A percentile compares a stretch with the other conserved stretches of the same genome.
Evolutionary conservation across 805 yeast genomes (phyloP).

Genomic region (Myxozyma melibiosi): DNA sequence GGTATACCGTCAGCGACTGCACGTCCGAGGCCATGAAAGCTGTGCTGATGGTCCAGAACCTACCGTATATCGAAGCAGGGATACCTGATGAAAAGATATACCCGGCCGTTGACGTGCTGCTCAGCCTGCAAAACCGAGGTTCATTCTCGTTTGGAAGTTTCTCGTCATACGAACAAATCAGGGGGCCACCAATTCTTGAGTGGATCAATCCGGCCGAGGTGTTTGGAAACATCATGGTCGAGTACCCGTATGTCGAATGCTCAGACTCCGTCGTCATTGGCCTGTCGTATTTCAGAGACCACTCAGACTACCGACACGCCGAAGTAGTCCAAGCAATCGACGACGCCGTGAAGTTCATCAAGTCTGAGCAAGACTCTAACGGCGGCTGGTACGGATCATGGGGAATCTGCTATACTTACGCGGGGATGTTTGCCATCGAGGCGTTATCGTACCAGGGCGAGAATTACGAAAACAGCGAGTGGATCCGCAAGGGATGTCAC

Average conservation of each 20-base stretch:
- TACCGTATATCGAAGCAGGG: slow-evolving; percentile 55
- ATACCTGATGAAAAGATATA: slow-evolving; percentile 58
- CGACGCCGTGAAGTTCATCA: slow-evolving; percentile 73
- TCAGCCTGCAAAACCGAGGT: slow-evolving; percentile 77
- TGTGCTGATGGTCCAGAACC: slow-evolving; percentile 82
- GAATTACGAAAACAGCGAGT: slow-evolving; percentile 60
- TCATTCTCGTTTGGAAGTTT: slow-evolving; percentile 85
- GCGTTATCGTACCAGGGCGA: slow-evolving; percentile 75
- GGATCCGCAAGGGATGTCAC: slow-evolving; percentile 78
- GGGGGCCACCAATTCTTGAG: slow-evolving; percentile 78
- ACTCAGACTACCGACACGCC: slow-evolving; percentile 62
- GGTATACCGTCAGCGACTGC: slow-evolving; percentile 95
- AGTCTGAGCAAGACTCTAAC: slow-evolving; percentile 65
- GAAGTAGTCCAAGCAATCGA: slow-evolving; percentile 72
- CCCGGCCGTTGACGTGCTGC: slow-evolving; percentile 73
- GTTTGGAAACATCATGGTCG: slow-evolving; percentile 97
- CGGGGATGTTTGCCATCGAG: slow-evolving; percentile 97
- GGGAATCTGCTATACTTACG: slow-evolving; percentile 97
- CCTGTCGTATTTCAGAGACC: slow-evolving; percentile 69
- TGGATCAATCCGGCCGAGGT: slow-evolving; percentile 93
- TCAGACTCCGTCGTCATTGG: slow-evolving; percentile 95
- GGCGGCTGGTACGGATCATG: slow-evolving; percentile 99
- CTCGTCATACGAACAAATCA: slow-evolving; percentile 84
- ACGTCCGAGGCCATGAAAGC: slow-evolving; percentile 96
- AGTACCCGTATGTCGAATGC: slow-evolving; percentile 97